Base-by-base conservation (phyloP, 1,284 basidiomycete species). In the Austroboletus novae-zelandiae region DNA sequence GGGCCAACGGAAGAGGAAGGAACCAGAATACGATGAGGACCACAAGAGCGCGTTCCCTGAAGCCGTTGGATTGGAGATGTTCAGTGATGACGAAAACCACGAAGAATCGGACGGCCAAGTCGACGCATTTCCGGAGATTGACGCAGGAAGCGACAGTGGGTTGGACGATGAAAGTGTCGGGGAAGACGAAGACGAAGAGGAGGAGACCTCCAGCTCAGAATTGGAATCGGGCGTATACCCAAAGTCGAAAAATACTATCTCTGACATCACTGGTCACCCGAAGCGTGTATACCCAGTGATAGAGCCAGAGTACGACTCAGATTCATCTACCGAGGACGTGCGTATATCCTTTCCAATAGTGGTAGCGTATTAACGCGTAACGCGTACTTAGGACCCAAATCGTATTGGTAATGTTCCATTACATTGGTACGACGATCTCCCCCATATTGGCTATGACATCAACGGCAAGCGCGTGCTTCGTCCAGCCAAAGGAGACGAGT, bases 391-490 rank as follows among this genome's bases (percentile, higher is more conserved):
- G 93, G 81, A 86, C 55, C 90, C 91, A 32, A 99, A 98, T 70
- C 89, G 95, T 51, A 86, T 98, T 60, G 97, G 97, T 52, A 84
- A 97, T 72, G 80, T 99, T 50, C 97, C 97, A 41, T 87, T 93
- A 76, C 94, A 98, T 67, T 99, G 96, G 94, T 99, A 99, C 72
- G 97, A 99, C 69, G 96, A 99, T 74, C 77, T 99, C 59, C 97
- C 97, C n/a, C 97, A 99, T 74, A 85, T 99, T 65, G 97, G 97
- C 43, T 99, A 99, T 74, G 85, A 94, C 71, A 87, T 99, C 66
- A 83, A 96, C 67, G 97, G 97, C 44, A 94, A 91, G 73, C 91
- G 91, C 70, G 88, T 99, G 55, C 80, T 98, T 62, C 87, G 94
- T 56, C 95, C 97, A 14, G 96, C 94, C 43, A 86, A 88, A 64